phyloP scores from a whole-genome alignment of 1,284 basidiomycete species.

The Tylopilus sp. region DNA sequence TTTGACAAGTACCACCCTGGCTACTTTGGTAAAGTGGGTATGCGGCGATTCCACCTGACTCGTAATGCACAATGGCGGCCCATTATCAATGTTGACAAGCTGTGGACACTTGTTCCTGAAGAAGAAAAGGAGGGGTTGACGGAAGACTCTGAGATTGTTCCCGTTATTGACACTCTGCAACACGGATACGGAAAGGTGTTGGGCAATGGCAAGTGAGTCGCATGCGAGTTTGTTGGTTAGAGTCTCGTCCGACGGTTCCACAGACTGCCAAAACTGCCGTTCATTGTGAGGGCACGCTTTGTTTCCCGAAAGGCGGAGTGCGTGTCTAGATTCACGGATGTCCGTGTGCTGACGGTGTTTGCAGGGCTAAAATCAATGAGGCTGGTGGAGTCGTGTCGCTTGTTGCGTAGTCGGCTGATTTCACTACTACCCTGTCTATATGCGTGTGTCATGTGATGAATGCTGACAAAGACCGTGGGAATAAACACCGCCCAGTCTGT shows the following conservation, averaged over 20 bases:
- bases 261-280: slow-evolving; percentile 77
- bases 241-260: slow-evolving; percentile 1
- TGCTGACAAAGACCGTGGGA: slow-evolving; percentile 1
- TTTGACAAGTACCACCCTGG: slow-evolving; percentile 96
- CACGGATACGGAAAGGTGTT: slow-evolving; percentile 91
- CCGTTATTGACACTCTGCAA: slow-evolving; percentile 85
- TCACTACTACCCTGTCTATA: too few species aligned
- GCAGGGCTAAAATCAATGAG: slow-evolving; percentile 82
- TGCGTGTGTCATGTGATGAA: slow-evolving; percentile 12
- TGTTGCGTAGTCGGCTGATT: slow-evolving; percentile 63
- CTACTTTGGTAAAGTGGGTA: slow-evolving; percentile 99
- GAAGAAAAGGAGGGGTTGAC: slow-evolving; percentile 73
- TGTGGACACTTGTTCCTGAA: slow-evolving; percentile 76
- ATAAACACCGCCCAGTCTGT: neutral
- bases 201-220: slow-evolving; percentile 77
- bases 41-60: slow-evolving; percentile 97
- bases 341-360: slow-evolving; percentile 8
- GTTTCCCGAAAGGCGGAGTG: slow-evolving; percentile 88
- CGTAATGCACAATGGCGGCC: slow-evolving; percentile 90
- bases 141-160: slow-evolving; percentile 73
- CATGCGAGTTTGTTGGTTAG: neutral
- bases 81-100: slow-evolving; percentile 96
- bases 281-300: slow-evolving; percentile 95
- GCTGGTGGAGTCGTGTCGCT: slow-evolving; percentile 92
- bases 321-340: slow-evolving; percentile 33